Percentiles rank a stretch among this genome's conserved stretches.
phyloP scores from a whole-genome alignment of 2,329 filamentous ascomycete genomes.

The Ceratocystis smalleyi region DNA sequence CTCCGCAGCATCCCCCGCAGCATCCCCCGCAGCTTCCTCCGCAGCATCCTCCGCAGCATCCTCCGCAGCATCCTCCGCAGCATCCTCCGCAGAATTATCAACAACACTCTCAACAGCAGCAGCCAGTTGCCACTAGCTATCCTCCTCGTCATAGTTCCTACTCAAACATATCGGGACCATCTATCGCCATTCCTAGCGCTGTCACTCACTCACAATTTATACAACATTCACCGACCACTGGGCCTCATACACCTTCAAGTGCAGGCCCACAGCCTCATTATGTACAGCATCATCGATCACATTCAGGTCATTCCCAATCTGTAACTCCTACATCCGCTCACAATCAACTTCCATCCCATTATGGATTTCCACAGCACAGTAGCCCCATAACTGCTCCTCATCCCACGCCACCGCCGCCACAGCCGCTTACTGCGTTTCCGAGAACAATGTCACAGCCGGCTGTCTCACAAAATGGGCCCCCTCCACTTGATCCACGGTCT shows the following conservation, averaged over 20 bases:
- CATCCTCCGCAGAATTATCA: constrained; percentile 20
- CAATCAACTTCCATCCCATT: constrained; percentile 32
- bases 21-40: constrained; percentile 23
- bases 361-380: constrained; percentile 31
- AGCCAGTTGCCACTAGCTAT: constrained; percentile 26
- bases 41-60: constrained; percentile 16
- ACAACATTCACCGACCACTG: constrained; percentile 8
- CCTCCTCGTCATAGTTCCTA: constrained; percentile 24
- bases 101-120: constrained; percentile 31
- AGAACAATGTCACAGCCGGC: constrained; percentile 40
- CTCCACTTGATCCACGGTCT: constrained; percentile 8
- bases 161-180: constrained; percentile 34
- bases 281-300: constrained; percentile 34
- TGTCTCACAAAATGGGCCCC: constrained; percentile 37
- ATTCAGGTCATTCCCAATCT: constrained; percentile 40
- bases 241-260: not conserved
- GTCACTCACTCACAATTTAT: constrained; percentile 23
- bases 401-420: constrained; percentile 22
- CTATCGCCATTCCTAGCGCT: constrained; percentile 30
- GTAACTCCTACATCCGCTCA: constrained; percentile 48
- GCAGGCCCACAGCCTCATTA: constrained; percentile 21
- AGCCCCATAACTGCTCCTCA: constrained; percentile 37
- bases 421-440: not conserved
- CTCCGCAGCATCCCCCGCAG: constrained; percentile 19
- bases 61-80: constrained; percentile 25